Conservation (phyloP, 2,329 filamentous ascomycete species). For the Aplosporella prunicola region DNA sequence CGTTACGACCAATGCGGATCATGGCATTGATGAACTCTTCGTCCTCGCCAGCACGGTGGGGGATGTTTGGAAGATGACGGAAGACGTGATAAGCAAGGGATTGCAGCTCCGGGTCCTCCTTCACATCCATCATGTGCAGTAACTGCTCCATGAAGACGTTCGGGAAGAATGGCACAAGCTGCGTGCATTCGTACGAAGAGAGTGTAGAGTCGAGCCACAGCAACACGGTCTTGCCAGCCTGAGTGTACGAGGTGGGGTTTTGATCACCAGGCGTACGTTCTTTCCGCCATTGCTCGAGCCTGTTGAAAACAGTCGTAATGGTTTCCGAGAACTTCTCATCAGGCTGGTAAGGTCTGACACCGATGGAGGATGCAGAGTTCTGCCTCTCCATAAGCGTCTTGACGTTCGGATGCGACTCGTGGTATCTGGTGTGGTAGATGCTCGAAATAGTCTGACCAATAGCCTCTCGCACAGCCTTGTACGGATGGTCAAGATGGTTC, state of each 20-base stretch:
- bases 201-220: constrained; percentile 90
- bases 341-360: constrained; percentile 73
- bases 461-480: constrained; percentile 91
- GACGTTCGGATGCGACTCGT: constrained; percentile 85
- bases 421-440: constrained; percentile 84
- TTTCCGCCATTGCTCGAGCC: constrained; percentile 78
- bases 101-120: constrained; percentile 94
- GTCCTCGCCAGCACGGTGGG: constrained; percentile 79
- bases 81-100: constrained; percentile 94
- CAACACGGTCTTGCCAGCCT: constrained; percentile 89
- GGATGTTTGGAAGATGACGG: constrained; percentile 89
- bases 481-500: constrained; percentile 86
- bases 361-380: constrained; percentile 69
- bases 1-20: constrained; percentile 76
- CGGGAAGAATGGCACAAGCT: constrained; percentile 85
- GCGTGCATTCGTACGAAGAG: constrained; percentile 84
- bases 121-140: constrained; percentile 99
- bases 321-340: constrained; percentile 62
- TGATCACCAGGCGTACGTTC: constrained; percentile 81
- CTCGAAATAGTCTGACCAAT: constrained; percentile 83
- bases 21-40: constrained; percentile 74
- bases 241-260: constrained; percentile 88
- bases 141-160: constrained; percentile 83
- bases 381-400: constrained; percentile 66
- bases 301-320: constrained; percentile 64